Evolutionary conservation across 2,329 filamentous ascomycete genomes (phyloP), one percentile per base, ranked within the genome.

Genomic region (Aspergillus intermedius): DNA sequence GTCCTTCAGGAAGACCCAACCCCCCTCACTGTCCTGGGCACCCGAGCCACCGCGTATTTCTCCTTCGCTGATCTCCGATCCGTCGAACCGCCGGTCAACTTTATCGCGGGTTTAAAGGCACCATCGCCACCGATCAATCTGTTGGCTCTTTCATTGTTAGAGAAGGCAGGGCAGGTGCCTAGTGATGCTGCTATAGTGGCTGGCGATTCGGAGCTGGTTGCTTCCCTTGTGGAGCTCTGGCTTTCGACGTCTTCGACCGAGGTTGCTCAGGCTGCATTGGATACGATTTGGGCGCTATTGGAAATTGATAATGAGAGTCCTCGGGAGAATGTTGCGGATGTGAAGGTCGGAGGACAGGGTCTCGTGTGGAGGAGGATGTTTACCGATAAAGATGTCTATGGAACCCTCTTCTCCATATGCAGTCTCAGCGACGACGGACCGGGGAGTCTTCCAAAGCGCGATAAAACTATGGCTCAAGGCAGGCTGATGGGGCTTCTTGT

Each of bases 361-460:
- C 65, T 82, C 1, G 70, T 85, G 58, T 84, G 81, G 81, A 77
- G 80, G 58, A 76, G 82, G 15, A 55, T 84, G 1, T 84, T 85
- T 56, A 73, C 74, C 2, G 82, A 84, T 53, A 75, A 72, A 49
- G 74, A 82, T 57, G 74, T 84, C 5, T 82, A 82, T 55, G 70
- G 69, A 1, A 66, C 76, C 6, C 68, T 84, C 28, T 84, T 81
- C 63, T 73, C 75, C 25, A 69, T 76, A 45, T 82, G 77, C 57
- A 77, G 74, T 52, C 64, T 76, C 39, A 65, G 65, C 7, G 58
- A 57, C 8, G 54, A 61, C 41, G 63, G 64, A n/a, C 58, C 71
- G 23, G 62, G 56, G 28, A 62, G 65, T 44, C 59, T 78, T 13
- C 74, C 67, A 54, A 77, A 75, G 55, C 72, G 72, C 46, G 72